These are phyloP conservation scores for Penicillium rolfsii DNA, from an alignment of 2,329 filamentous ascomycete genomes.

Conservation along the genomic window DNA sequence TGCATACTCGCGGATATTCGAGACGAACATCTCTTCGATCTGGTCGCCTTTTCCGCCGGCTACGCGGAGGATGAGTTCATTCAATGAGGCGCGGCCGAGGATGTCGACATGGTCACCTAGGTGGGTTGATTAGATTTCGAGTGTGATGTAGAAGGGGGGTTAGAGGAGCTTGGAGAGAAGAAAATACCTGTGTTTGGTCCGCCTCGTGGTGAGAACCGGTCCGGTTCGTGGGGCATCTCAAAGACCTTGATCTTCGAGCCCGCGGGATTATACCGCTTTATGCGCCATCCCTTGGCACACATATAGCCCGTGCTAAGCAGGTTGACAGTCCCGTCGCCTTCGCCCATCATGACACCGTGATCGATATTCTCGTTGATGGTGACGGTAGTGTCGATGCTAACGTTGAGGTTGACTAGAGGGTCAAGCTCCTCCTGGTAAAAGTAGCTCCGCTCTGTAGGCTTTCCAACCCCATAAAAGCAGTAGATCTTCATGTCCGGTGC, in stretches of 20 bases:
- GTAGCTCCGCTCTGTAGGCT: slow-evolving; percentile 89
- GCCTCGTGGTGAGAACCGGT: slow-evolving; percentile 81
- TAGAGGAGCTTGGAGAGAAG: neutral
- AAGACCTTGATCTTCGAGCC: slow-evolving; percentile 78
- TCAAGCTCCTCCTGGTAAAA: slow-evolving; percentile 80
- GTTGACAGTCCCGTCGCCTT: slow-evolving; percentile 95
- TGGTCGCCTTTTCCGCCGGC: slow-evolving; percentile 81
- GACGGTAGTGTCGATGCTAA: slow-evolving; percentile 58
- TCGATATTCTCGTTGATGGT: slow-evolving; percentile 59
- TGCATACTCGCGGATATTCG: slow-evolving; percentile 80
- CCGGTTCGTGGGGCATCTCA: slow-evolving; percentile 97
- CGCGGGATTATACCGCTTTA: slow-evolving; percentile 91
- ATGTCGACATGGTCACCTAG: slow-evolving; percentile 93
- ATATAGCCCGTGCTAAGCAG: slow-evolving; percentile 92
- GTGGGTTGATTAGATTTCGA: neutral
- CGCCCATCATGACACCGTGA: slow-evolving; percentile 91
- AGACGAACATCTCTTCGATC: slow-evolving; percentile 77
- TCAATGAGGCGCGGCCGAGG: slow-evolving; percentile 81
- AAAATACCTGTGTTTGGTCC: slow-evolving; percentile 63
- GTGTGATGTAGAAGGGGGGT: neutral
- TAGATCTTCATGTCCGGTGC: slow-evolving; percentile 92
- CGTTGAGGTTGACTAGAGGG: slow-evolving; percentile 58
- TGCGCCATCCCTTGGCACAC: slow-evolving; percentile 93
- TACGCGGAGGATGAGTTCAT: slow-evolving; percentile 85
- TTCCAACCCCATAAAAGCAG: slow-evolving; percentile 94